These are phyloP conservation scores for Rhodotorula sp. DNA, from an alignment of 1,284 basidiomycete genomes.

Conservation along the genomic window DNA sequence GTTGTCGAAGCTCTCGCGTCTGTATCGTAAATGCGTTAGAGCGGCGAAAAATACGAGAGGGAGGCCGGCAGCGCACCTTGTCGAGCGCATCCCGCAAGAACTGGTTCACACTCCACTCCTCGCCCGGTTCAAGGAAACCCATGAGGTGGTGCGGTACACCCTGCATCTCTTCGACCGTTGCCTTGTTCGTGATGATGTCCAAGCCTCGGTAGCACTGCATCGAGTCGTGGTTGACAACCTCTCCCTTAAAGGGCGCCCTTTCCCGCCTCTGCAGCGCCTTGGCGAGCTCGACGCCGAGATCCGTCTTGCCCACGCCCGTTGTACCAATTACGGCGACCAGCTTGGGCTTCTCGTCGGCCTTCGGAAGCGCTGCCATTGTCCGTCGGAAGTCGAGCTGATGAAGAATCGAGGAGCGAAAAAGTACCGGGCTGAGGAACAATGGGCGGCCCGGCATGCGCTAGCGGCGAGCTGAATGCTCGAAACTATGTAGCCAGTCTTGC, in stretches of 20 bases:
- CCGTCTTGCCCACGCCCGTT: constrained; percentile 95
- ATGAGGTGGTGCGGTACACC: constrained; percentile 87
- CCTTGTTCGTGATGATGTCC: constrained; percentile 94
- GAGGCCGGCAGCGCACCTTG: constrained; percentile 20
- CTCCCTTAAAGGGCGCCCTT: constrained; percentile 27
- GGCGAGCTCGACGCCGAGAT: constrained; percentile 84
- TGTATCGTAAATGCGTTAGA: constrained; percentile 54
- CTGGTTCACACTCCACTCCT: constrained; percentile 66
- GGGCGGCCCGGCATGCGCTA: background rate
- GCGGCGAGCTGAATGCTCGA: background rate
- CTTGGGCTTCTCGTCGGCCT: background rate
- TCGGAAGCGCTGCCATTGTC: background rate
- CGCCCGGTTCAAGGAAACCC: constrained; percentile 76
- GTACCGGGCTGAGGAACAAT: background rate
- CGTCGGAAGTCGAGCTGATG: no score
- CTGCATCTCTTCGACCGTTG: constrained; percentile 69
- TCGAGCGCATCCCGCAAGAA: constrained; percentile 48
- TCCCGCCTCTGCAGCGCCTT: constrained; percentile 52
- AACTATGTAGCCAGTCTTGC: background rate
- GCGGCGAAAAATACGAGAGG: rapidly evolving
- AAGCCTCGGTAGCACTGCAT: constrained; percentile 98
- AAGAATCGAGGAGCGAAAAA: background rate
- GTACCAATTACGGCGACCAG: constrained; percentile 86
- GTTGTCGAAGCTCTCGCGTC: constrained; percentile 67
- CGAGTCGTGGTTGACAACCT: constrained; percentile 90